Percentiles rank a stretch among this genome's conserved stretches.
Conservation (phyloP, 257 asterid species). For the Solanum bulbocastanum region DNA sequence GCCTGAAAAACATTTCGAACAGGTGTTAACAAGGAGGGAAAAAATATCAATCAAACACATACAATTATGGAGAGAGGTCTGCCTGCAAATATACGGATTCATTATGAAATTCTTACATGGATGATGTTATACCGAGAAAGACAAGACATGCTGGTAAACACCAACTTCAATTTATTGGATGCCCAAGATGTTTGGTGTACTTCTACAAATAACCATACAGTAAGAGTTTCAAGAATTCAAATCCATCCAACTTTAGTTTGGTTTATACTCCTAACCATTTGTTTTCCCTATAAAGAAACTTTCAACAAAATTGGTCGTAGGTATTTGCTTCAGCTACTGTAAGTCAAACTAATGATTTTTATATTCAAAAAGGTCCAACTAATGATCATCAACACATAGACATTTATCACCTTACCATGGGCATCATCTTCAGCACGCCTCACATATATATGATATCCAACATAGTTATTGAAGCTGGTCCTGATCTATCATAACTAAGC, state of each 20-base stretch:
- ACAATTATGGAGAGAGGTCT: background rate
- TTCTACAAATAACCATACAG: background rate
- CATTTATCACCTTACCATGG: background rate
- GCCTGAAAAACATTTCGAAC: slow-evolving; percentile 35
- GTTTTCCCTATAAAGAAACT: background rate
- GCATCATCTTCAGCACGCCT: background rate
- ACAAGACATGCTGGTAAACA: background rate
- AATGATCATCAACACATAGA: background rate
- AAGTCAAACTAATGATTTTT: background rate
- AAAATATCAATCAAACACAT: background rate
- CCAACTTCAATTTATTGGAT: background rate
- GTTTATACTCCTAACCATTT: background rate
- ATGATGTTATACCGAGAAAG: background rate
- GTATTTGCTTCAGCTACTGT: background rate
- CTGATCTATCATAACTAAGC: background rate
- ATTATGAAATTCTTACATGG: background rate
- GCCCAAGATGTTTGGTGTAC: background rate
- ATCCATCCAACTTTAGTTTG: background rate
- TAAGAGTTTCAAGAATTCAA: background rate
- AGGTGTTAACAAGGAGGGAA: background rate
- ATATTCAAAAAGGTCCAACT: background rate
- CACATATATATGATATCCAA: background rate
- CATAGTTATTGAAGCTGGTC: background rate
- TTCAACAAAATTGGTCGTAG: background rate
- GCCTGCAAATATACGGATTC: background rate